Evolutionary conservation across 106 monocot genomes (phyloP).

Genomic region (Narthecium ossifragum): DNA sequence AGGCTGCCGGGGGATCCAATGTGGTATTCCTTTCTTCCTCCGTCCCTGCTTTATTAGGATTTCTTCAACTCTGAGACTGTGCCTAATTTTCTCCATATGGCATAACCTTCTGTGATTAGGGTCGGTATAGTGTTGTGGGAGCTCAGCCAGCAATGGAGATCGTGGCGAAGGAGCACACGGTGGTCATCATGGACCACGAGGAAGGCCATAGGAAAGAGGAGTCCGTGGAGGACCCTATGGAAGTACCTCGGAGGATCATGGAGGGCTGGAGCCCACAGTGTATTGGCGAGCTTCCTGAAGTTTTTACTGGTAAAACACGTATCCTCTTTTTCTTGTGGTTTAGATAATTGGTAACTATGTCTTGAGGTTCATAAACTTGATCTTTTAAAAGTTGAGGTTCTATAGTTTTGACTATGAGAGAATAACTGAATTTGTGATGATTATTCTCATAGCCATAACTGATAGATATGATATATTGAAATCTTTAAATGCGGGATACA

Average conservation of each 20-base stretch:
- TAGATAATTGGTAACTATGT: no score
- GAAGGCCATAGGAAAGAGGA: constrained; percentile 48
- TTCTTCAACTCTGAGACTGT: background rate
- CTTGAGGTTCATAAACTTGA: no score
- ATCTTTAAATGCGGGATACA: no score
- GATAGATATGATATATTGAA: no score
- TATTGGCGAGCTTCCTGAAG: constrained; percentile 65
- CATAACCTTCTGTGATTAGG: constrained; percentile 23
- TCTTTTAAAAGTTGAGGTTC: no score
- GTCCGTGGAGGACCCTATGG: constrained; percentile 67
- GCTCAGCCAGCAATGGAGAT: constrained; percentile 90
- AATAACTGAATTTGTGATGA: no score
- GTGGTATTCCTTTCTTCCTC: constrained; percentile 29
- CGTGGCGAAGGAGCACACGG: constrained; percentile 72
- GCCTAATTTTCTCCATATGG: background rate
- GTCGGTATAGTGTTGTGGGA: constrained; percentile 81
- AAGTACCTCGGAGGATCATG: constrained; percentile 62
- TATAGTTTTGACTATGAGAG: no score
- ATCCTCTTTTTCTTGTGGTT: no score
- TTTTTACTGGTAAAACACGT: constrained; percentile 50
- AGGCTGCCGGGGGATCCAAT: constrained; percentile 52
- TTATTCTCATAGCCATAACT: no score
- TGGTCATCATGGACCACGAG: constrained; percentile 79
- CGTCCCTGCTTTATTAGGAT: background rate
- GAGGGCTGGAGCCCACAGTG: constrained; percentile 63